These are phyloP conservation scores for Phytophthora chlamydospora DNA, from an alignment of 352 stramenopile genomes.

Conservation along the genomic window DNA sequence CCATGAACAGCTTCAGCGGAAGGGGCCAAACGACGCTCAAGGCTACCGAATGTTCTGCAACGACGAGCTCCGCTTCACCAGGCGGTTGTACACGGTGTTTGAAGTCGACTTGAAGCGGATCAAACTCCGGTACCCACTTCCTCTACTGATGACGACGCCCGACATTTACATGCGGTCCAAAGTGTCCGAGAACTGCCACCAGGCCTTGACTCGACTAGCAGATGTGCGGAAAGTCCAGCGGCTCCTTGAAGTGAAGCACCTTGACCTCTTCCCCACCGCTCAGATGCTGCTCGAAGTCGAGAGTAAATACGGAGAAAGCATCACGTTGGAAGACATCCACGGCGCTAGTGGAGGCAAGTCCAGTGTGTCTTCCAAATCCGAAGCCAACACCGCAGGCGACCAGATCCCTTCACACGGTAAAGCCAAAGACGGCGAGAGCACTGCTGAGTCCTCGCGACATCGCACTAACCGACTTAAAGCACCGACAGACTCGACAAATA, in stretches of 20 bases:
- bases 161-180: slow-evolving; percentile 93
- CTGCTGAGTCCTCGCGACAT: slow-evolving; percentile 7
- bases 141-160: slow-evolving; percentile 62
- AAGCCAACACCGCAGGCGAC: slow-evolving; percentile 15
- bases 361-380: slow-evolving; percentile 7
- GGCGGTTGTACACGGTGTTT: slow-evolving; percentile 87
- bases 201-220: slow-evolving; percentile 69
- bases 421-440: slow-evolving; percentile 9
- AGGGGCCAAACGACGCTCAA: slow-evolving; percentile 35
- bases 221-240: slow-evolving; percentile 65
- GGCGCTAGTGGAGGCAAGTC: slow-evolving; percentile 24
- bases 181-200: slow-evolving; percentile 82
- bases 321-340: slow-evolving; percentile 90
- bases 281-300: slow-evolving; percentile 87
- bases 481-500: slow-evolving; percentile 75
- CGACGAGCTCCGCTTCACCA: slow-evolving; percentile 68
- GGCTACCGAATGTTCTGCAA: slow-evolving; percentile 79
- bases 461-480: slow-evolving; percentile 54
- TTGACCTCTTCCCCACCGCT: slow-evolving; percentile 80
- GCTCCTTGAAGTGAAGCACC: slow-evolving; percentile 60
- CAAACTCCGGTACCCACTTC: slow-evolving; percentile 85
- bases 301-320: slow-evolving; percentile 92
- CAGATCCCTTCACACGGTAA: slow-evolving; percentile 1
- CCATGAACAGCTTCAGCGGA: slow-evolving; percentile 45
- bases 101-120: slow-evolving; percentile 91